phyloP scores from a whole-genome alignment of 306 rosid genomes.

The Cyclanthera cordifolia region DNA sequence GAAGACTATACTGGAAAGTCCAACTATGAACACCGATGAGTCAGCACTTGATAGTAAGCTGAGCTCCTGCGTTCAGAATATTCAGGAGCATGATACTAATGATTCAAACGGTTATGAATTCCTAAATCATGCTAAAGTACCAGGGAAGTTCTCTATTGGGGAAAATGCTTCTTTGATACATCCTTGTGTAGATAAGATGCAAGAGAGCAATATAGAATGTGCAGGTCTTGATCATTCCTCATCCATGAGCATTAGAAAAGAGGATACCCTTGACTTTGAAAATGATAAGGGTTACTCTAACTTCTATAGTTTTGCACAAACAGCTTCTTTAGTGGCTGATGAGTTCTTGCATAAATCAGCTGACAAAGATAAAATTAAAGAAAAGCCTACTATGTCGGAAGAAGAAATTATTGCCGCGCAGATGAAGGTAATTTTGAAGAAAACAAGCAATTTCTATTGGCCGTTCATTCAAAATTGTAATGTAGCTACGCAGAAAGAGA shows the following conservation, averaged over 20 bases:
- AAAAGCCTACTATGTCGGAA: conserved; percentile 32
- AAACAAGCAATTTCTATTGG: conserved; percentile 54
- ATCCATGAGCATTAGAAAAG: conserved; percentile 20
- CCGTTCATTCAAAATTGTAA: conserved; percentile 35
- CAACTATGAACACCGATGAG: conserved; percentile 38
- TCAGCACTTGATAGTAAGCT: conserved; percentile 38
- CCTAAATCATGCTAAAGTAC: conserved; percentile 30
- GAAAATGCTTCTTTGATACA: conserved; percentile 34
- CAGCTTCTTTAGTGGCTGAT: conserved; percentile 53
- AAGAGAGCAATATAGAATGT: conserved; percentile 25
- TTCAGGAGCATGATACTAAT: conserved; percentile 17
- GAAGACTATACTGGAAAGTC: conserved; percentile 32
- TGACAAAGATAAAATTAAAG: conserved; percentile 54
- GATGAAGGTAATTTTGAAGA: conserved; percentile 60
- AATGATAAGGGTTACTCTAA: conserved; percentile 40
- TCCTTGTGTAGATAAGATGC: conserved; percentile 29
- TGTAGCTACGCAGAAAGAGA: conserved; percentile 50
- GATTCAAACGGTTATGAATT: conserved; percentile 31
- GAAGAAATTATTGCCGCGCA: conserved; percentile 68
- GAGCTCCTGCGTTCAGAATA: conserved; percentile 26
- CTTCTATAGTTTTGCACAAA: conserved; percentile 62
- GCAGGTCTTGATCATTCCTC: conserved; percentile 21
- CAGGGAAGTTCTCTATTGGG: conserved; percentile 19
- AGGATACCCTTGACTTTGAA: conserved; percentile 21
- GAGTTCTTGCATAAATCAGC: conserved; percentile 47